Evolutionary conservation across 2,329 filamentous ascomycete species (phyloP).

Genomic region (Sporothrix humicola): DNA sequence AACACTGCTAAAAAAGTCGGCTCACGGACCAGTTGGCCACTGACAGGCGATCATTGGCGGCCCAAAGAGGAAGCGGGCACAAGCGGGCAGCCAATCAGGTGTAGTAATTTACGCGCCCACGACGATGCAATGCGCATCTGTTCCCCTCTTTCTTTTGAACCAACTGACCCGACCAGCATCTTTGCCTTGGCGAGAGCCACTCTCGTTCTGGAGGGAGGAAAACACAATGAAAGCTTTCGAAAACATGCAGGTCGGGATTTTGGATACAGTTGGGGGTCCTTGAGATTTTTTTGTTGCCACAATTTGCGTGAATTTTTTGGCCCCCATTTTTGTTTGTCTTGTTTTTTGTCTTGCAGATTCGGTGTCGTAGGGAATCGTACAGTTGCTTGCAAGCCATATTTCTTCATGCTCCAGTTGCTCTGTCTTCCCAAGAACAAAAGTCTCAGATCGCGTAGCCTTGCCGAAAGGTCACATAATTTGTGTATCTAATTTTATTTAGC

Average conservation of each 20-base stretch:
- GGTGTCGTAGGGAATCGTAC: too few species aligned
- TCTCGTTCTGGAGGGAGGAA: neutral
- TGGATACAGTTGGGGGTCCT: neutral
- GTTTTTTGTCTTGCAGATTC: neutral
- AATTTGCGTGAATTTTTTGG: neutral
- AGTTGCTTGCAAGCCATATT: neutral
- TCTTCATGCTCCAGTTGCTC: neutral
- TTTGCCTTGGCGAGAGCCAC: neutral
- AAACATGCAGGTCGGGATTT: neutral
- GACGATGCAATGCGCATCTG: conserved; percentile 17
- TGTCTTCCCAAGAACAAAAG: neutral
- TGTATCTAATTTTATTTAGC: neutral
- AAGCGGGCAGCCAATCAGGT: conserved; percentile 26
- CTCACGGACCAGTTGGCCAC: conserved; percentile 19
- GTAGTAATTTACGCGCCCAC: conserved; percentile 26
- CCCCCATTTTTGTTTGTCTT: neutral
- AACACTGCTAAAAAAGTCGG: neutral
- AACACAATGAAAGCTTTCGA: neutral
- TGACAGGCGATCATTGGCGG: conserved; percentile 12
- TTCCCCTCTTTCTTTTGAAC: neutral
- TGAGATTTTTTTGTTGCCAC: neutral
- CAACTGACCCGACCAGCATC: neutral
- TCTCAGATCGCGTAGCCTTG: conserved; percentile 1
- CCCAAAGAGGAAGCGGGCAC: neutral
- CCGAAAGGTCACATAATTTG: neutral